Evolutionary conservation across 768 basidiomycete genomes (phyloP), one percentile per base, ranked within the genome.

Genomic region (Xerocomus brunneocitrinus): DNA sequence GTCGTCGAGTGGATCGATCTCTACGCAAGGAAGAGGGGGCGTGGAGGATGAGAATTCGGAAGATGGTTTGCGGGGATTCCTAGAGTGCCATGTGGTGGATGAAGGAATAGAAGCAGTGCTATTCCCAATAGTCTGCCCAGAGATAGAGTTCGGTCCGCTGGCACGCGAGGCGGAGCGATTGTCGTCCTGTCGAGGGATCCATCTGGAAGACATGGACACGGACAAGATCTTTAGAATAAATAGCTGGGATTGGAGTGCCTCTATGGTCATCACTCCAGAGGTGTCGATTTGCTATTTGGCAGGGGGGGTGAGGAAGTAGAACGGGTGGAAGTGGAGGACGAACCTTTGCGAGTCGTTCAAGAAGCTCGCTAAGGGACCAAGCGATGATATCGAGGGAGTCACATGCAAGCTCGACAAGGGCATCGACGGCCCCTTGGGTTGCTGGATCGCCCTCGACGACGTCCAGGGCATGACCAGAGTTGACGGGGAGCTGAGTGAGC

Each of bases 221-320:
- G 86, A 79, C 12, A 95, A 70, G 24, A 94, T 83, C 70, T 94
- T 91, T 62, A 94, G 76, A 36, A 95, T 71, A 60, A 90, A 91
- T 2, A 95, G 75, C 66, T 94, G 89, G 0, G 92, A 94, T 64
- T 95, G 91, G 4, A 93, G 77, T 40, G 86, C 79, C 52, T 91
- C 87, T 16, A 89, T 74, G 3, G 84, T 74, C 52, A 79, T 71
- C 50, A 75, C 72, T 2, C 80, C 82, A 25, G 75, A 71, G 13
- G 70, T 57, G 61, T 83, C 80, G 55, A 75, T 73, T 74, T 83
- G 85, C 78, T 85, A 59, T 54, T 55, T 47, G 41, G 49, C 47
- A 22, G 35, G 42, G 49, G 41, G 45, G 43, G 55, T 67, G 58
- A 62, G 61, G 28, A 45, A 40, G 10, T 25, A 28, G 40, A 8